Evolutionary conservation across 345 rosid species (phyloP), one percentile per base, ranked within the genome.

Genomic region (Corchorus capsularis): DNA sequence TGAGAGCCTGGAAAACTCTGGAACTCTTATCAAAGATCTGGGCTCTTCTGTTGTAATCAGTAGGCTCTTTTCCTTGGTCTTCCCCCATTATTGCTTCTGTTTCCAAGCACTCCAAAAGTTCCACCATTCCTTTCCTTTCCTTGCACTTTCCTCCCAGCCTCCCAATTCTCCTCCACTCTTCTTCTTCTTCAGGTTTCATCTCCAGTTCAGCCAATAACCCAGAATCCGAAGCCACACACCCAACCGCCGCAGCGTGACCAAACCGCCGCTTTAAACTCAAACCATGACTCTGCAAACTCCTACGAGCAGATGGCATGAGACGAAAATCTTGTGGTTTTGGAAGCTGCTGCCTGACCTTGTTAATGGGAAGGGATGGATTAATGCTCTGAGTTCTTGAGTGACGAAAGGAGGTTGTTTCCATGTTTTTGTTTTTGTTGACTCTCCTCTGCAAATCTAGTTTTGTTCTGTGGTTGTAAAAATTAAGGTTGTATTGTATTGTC

Each of bases 51-150:
- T 78, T 85, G 81, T 92, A 94, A 83, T 94, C 97, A 20, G 54
- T 67, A 9, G 96, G 90, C 17, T 92, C 85, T 78, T 74, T 91
- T 0, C 96, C 98, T 16, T 89, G 81, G 77, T 94, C 97, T 6
- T 84, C 89, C 6, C 96, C 98, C 95, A 89, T 90, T 75, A 94
- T 94, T n/a, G 95, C 98, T 79, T 94, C 98, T 16, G 63, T 85
- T 82, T 93, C 97, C 78, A 93, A 81, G 71, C 93, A 89, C 76
- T 90, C 98, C 52, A 91, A 75, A 70, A 89, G 63, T 76, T 87
- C 95, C 83, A 83, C 87, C 62, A 76, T 61, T 54, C 87, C 91
- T 11, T 20, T 84, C 75, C 80, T 80, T 76, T 81, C 91, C 4
- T 82, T 80, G 79, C 93, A 88, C 54, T 78, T 79, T 41, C 76